phyloP scores from a whole-genome alignment of 306 rosid genomes.

The Oxytropis ochrocephala region DNA sequence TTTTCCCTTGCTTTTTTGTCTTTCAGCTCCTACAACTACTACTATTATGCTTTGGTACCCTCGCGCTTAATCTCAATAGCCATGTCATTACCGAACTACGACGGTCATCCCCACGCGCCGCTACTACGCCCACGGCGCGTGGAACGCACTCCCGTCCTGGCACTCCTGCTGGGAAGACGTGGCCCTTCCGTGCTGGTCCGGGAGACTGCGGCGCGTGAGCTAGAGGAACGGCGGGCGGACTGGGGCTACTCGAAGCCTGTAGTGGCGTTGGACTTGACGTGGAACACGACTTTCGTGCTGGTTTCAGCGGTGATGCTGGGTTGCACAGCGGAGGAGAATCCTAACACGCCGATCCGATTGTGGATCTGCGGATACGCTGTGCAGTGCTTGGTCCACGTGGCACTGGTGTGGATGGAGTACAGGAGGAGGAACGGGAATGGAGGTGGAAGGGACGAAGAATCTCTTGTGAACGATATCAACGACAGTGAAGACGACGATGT shows the following conservation, averaged over 20 bases:
- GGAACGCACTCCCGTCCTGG: constrained; percentile 42
- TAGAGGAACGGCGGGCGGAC: constrained; percentile 82
- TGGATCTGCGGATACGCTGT: constrained; percentile 80
- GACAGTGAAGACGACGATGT: constrained; percentile 45
- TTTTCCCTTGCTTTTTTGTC: neutral
- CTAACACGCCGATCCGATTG: constrained; percentile 67
- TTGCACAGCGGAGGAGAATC: constrained; percentile 38
- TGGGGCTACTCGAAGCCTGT: constrained; percentile 99
- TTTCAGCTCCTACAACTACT: neutral
- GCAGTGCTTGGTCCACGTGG: constrained; percentile 77
- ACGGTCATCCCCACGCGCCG: constrained; percentile 35
- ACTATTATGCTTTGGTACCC: neutral
- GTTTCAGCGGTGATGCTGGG: constrained; percentile 60
- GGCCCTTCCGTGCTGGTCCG: constrained; percentile 81
- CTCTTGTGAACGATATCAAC: neutral
- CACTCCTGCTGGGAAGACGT: constrained; percentile 66
- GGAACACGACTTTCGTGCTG: constrained; percentile 78
- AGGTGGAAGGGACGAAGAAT: neutral
- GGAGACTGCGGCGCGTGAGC: constrained; percentile 92
- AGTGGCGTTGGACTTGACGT: constrained; percentile 69
- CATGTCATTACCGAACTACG: constrained; percentile 41
- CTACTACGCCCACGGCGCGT: constrained; percentile 57
- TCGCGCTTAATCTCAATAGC: neutral
- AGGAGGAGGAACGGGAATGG: constrained; percentile 34
- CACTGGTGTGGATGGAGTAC: constrained; percentile 69